Conservation (phyloP, 2,329 filamentous ascomycete species). For the Xylaria sp. region DNA sequence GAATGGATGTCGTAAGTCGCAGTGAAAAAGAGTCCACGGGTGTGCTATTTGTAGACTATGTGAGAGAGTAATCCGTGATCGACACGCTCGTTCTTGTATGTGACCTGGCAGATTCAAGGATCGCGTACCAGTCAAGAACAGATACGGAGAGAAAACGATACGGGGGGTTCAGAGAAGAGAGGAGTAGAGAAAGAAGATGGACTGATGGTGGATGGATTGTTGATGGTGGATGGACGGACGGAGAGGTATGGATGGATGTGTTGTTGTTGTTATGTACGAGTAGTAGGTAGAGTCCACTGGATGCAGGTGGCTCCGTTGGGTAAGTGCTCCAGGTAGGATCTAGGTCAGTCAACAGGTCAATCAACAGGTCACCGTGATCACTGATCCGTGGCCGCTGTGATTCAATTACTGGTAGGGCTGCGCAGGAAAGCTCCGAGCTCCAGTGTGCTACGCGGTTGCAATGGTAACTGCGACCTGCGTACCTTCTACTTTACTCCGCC, state of each 20-base stretch:
- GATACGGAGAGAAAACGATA: not conserved
- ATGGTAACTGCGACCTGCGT: constrained; percentile 1
- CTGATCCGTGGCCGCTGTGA: too few species aligned
- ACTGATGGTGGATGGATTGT: not conserved
- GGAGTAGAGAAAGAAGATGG: constrained; percentile 3
- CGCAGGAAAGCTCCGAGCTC: not conserved
- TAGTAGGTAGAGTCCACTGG: not conserved
- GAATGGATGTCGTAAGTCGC: not conserved
- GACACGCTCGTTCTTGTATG: not conserved
- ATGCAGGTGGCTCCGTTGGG: not conserved
- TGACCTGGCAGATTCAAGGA: not conserved
- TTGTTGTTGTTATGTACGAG: not conserved
- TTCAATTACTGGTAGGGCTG: not conserved
- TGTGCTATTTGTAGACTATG: not conserved
- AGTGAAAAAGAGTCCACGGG: not conserved
- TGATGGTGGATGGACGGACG: not conserved
- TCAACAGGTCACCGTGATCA: too few species aligned
- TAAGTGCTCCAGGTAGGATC: not conserved
- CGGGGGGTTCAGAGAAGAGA: not conserved
- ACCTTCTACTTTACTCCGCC: not conserved
- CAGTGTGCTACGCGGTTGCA: not conserved
- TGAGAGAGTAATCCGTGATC: not conserved
- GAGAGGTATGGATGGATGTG: not conserved
- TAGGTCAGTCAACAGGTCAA: too few species aligned
- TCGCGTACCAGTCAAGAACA: not conserved